Evolutionary conservation across 2,329 filamentous ascomycete species (phyloP), one percentile per base, ranked within the genome.

Genomic region (Aquanectria penicillioides): DNA sequence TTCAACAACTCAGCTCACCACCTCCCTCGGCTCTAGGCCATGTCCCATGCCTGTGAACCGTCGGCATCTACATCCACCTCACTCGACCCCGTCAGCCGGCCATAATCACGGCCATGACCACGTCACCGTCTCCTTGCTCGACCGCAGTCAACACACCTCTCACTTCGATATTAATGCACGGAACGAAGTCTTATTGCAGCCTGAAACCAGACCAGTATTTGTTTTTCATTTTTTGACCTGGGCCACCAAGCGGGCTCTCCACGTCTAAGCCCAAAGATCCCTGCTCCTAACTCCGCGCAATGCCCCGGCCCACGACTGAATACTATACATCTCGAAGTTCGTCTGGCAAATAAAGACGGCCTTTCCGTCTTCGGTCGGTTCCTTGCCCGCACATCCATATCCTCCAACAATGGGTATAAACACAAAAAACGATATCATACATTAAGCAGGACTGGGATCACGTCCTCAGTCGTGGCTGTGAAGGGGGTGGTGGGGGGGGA

Each of bases 261-360:
- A 63, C 66, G 55, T 68, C 67, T 67, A 67, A 67, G 59, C 64
- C 66, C 64, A 51, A 65, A 64, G 49, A 64, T 55, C 63, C 56
- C 56, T 29, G 73, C 70, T 70, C 72, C 70, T 68, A 74, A 77
- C 74, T 77, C 74, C 74, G 56, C 68, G 74, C 74, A 75, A 74
- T 73, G 71, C 63, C 69, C 63, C 59, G 48, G 62, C 61, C 64
- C 69, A 64, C 64, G 64, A 67, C 54, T 61, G 53, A 69, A 69
- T 69, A 69, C 58, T 69, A 58, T 60, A 68, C 65, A 69, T 46
- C 51, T 56, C 52, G 36, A 55, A 36, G 52, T 25, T 54, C 25
- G 38, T 58, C 49, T 57, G 59, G 57, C 61, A 50, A 57, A 40
- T 25, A 20, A 43, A 46, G 43, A 46, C 56, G 46, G 46, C 51